Conservation (phyloP, 768 basidiomycete species). For the Dacryopinax spathularia region DNA sequence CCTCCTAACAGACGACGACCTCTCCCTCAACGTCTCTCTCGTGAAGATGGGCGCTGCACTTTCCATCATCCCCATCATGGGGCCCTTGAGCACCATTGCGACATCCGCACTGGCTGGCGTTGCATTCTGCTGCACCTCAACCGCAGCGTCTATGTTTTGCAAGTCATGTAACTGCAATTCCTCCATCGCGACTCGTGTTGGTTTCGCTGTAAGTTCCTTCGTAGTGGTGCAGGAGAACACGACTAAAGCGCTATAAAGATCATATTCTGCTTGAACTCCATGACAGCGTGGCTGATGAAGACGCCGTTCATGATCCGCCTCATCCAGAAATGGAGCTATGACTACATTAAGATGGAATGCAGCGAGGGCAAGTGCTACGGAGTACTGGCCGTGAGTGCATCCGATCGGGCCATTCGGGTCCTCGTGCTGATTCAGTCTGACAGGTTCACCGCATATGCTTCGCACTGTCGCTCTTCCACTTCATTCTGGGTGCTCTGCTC, state of each 20-base stretch:
- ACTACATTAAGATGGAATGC: slow-evolving; percentile 98
- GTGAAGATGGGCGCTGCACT: slow-evolving; percentile 30
- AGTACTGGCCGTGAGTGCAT: slow-evolving; percentile 64
- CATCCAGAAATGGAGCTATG: slow-evolving; percentile 85
- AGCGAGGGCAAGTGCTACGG: slow-evolving; percentile 88
- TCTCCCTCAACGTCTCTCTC: too few species aligned
- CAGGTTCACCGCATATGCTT: slow-evolving; percentile 89
- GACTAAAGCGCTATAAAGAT: slow-evolving; percentile 36
- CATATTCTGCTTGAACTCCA: slow-evolving; percentile 89
- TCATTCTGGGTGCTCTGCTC: slow-evolving; percentile 60
- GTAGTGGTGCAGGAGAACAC: slow-evolving; percentile 10
- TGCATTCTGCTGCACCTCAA: slow-evolving; percentile 77
- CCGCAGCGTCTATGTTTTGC: slow-evolving; percentile 91
- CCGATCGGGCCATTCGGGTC: not conserved
- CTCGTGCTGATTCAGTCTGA: not conserved
- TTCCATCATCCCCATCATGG: slow-evolving; percentile 28
- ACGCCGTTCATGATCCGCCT: slow-evolving; percentile 72
- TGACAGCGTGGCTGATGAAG: slow-evolving; percentile 94
- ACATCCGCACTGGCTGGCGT: slow-evolving; percentile 72
- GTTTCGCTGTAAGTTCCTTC: slow-evolving; percentile 61
- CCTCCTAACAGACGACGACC: too few species aligned
- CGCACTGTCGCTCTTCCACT: slow-evolving; percentile 78
- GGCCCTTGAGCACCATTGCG: slow-evolving; percentile 35
- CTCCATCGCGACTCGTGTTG: slow-evolving; percentile 91
- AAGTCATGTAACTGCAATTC: slow-evolving; percentile 99